phyloP scores from a whole-genome alignment of 345 rosid genomes.

The Lenwebbia sp. region DNA sequence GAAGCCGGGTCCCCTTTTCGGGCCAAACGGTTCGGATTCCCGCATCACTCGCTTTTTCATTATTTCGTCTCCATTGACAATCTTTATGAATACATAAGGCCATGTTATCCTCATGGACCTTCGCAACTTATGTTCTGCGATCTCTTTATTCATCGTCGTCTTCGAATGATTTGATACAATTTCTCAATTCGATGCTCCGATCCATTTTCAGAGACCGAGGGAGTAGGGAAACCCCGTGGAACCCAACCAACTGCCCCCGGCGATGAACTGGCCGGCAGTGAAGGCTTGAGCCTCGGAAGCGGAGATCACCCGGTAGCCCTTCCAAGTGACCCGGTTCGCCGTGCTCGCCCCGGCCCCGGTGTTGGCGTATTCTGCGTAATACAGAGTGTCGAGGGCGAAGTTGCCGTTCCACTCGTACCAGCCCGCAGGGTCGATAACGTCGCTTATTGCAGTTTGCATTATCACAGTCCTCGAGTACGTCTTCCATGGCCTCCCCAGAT shows the following conservation, averaged over 20 bases:
- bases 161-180: neutral
- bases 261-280: slow-evolving; percentile 46
- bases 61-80: neutral
- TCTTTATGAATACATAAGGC: neutral
- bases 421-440: slow-evolving; percentile 49
- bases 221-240: slow-evolving; percentile 61
- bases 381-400: slow-evolving; percentile 53
- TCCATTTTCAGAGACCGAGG: slow-evolving; percentile 23
- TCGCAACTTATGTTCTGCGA: neutral
- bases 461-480: slow-evolving; percentile 48
- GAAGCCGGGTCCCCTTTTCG: neutral
- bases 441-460: slow-evolving; percentile 45
- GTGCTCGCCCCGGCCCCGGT: slow-evolving; percentile 54
- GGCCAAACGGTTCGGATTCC: neutral
- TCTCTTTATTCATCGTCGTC: neutral
- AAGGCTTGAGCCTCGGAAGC: slow-evolving; percentile 25
- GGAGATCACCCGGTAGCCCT: slow-evolving; percentile 33
- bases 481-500: slow-evolving; percentile 77
- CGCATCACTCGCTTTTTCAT: neutral
- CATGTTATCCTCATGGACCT: neutral
- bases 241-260: slow-evolving; percentile 40
- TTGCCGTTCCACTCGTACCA: slow-evolving; percentile 54
- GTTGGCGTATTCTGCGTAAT: slow-evolving; percentile 50
- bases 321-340: slow-evolving; percentile 44
- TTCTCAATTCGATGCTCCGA: neutral